Conservation (phyloP, 331 rosid genomes). For the Telfairia occidentalis region DNA sequence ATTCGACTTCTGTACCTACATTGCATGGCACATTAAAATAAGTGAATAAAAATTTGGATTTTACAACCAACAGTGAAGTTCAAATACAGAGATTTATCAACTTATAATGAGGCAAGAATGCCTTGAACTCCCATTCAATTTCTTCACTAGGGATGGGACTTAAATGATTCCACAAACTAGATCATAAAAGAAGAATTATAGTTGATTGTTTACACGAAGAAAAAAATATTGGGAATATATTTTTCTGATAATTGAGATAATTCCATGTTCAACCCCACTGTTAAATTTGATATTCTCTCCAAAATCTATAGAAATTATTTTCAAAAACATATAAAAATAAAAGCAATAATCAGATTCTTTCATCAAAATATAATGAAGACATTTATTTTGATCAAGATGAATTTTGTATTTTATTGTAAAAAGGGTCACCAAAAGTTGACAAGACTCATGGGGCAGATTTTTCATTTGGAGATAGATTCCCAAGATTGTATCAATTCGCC, state of each 20-base stretch:
- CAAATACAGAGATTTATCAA: neutral
- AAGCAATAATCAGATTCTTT: neutral
- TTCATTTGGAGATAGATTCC: neutral
- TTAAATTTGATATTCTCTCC: neutral
- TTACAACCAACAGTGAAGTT: neutral
- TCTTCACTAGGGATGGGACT: neutral
- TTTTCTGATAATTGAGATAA: neutral
- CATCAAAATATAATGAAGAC: neutral
- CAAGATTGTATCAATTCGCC: neutral
- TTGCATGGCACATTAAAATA: neutral
- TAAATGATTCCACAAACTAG: neutral
- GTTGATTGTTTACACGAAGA: neutral
- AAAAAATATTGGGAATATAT: neutral
- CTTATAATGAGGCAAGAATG: neutral
- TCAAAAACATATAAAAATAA: no score
- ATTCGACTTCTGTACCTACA: conserved; percentile 51
- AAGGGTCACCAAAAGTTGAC: neutral
- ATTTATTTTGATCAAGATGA: neutral
- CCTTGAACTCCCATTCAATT: neutral
- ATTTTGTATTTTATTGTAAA: no score
- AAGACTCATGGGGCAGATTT: neutral
- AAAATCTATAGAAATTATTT: neutral
- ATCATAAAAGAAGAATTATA: neutral
- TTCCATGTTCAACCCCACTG: neutral
- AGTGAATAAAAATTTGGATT: neutral